A percentile compares a stretch with the other conserved stretches of the same genome.
phyloP scores from a whole-genome alignment of 2,329 filamentous ascomycete genomes.

The Xylariaceae sp. region DNA sequence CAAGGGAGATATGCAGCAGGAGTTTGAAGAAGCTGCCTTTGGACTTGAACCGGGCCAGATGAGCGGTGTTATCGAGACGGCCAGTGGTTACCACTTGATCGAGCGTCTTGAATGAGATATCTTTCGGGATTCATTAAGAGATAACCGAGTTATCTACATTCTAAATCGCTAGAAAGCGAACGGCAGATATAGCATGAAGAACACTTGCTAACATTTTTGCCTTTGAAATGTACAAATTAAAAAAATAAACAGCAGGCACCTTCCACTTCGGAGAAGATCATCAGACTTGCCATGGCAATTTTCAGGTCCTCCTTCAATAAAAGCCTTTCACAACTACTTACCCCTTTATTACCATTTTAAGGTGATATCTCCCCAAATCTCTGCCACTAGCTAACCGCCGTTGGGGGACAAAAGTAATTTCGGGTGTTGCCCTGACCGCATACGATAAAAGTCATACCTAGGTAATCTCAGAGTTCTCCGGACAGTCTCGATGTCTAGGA shows the following conservation, averaged over 20 bases:
- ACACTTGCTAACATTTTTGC: no score
- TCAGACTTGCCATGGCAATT: not conserved
- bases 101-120: conserved; percentile 48
- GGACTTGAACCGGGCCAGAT: conserved; percentile 81
- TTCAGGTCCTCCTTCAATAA: not conserved
- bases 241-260: not conserved
- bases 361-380: not conserved
- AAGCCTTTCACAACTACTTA: not conserved
- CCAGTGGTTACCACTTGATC: conserved; percentile 91
- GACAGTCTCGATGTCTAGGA: not conserved
- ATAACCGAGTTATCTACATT: not conserved
- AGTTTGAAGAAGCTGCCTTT: conserved; percentile 96
- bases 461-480: not conserved
- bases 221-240: no score
- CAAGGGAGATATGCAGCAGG: conserved; percentile 93
- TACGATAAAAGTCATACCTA: not conserved
- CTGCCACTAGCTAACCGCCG: not conserved
- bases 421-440: not conserved
- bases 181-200: not conserved
- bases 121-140: not conserved
- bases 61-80: conserved; percentile 82
- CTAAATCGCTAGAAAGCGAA: not conserved
- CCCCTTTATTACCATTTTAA: not conserved
- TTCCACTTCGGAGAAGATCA: not conserved
- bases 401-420: not conserved